Conservation (phyloP, 495 filamentous ascomycete genomes). For the Lichina pygmaea region DNA sequence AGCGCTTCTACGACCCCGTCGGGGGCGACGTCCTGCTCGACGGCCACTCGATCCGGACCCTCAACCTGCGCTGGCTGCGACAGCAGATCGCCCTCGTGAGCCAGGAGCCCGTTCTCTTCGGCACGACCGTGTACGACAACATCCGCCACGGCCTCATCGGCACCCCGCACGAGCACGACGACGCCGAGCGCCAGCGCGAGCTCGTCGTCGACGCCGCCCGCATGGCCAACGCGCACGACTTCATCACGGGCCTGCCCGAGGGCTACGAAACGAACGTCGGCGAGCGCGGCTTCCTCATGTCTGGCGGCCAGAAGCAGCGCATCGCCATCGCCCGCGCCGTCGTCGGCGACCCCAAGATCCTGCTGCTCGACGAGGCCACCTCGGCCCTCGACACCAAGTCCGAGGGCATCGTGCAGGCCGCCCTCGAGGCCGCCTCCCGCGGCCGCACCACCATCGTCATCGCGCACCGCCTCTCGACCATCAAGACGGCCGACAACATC, state of each 20-base stretch:
- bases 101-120: constrained; percentile 65
- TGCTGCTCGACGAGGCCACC: constrained; percentile 86
- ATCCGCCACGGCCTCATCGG: constrained; percentile 75
- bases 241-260: constrained; percentile 60
- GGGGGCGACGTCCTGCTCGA: constrained; percentile 57
- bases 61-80: constrained; percentile 80
- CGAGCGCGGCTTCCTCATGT: constrained; percentile 76
- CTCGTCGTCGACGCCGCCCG: constrained; percentile 56
- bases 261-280: constrained; percentile 87
- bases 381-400: constrained; percentile 87
- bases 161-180: constrained; percentile 40
- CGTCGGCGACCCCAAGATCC: constrained; percentile 82
- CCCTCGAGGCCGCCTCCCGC: constrained; percentile 59
- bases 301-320: constrained; percentile 89
- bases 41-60: constrained; percentile 47
- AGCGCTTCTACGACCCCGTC: constrained; percentile 80
- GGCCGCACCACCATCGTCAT: constrained; percentile 95
- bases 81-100: constrained; percentile 78
- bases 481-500: constrained; percentile 84
- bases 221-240: constrained; percentile 85
- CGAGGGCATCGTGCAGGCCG: constrained; percentile 83
- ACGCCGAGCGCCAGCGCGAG: constrained; percentile 34
- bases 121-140: constrained; percentile 64
- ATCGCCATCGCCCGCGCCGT: constrained; percentile 75
- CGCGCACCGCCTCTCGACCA: constrained; percentile 81